phyloP scores from a whole-genome alignment of 2,329 filamentous ascomycete species.

The Zalaria sp. region DNA sequence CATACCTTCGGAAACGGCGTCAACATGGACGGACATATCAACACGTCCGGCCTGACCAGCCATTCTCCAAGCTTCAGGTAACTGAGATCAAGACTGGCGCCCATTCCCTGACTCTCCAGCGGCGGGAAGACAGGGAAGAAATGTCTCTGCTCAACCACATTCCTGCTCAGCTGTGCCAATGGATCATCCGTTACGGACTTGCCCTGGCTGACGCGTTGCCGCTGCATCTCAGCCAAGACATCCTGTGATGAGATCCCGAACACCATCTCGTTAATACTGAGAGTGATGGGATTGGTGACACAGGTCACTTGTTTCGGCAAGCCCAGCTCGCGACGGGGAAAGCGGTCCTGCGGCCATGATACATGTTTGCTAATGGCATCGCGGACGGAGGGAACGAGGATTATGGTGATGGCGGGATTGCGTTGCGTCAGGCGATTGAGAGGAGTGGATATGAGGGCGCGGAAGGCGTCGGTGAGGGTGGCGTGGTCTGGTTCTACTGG shows the following conservation, averaged over 20 bases:
- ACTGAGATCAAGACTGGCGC: conserved; percentile 66
- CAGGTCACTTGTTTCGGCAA: conserved; percentile 64
- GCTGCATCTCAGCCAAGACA: conserved; percentile 56
- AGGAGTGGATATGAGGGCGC: conserved; percentile 59
- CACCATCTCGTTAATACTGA: conserved; percentile 77
- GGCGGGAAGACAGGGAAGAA: conserved; percentile 86
- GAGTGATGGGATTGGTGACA: conserved; percentile 79
- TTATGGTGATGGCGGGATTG: conserved; percentile 66
- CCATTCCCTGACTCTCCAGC: conserved; percentile 51
- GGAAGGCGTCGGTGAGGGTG: conserved; percentile 73
- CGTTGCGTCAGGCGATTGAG: conserved; percentile 55
- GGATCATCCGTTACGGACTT: conserved; percentile 60
- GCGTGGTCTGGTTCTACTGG: conserved; percentile 50
- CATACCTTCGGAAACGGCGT: conserved; percentile 78
- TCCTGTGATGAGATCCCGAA: conserved; percentile 76
- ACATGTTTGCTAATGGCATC: conserved; percentile 73
- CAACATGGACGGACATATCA: conserved; percentile 69
- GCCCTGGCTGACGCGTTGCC: conserved; percentile 52
- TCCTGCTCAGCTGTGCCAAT: conserved; percentile 56
- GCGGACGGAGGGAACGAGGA: conserved; percentile 71
- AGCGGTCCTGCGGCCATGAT: conserved; percentile 68
- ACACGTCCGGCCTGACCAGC: conserved; percentile 70
- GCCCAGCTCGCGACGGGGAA: conserved; percentile 57
- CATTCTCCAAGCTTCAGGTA: conserved; percentile 87
- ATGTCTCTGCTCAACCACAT: conserved; percentile 78